Evolutionary conservation across 768 basidiomycete species (phyloP), one percentile per base, ranked within the genome.

Genomic region (Tylopilus felleus): DNA sequence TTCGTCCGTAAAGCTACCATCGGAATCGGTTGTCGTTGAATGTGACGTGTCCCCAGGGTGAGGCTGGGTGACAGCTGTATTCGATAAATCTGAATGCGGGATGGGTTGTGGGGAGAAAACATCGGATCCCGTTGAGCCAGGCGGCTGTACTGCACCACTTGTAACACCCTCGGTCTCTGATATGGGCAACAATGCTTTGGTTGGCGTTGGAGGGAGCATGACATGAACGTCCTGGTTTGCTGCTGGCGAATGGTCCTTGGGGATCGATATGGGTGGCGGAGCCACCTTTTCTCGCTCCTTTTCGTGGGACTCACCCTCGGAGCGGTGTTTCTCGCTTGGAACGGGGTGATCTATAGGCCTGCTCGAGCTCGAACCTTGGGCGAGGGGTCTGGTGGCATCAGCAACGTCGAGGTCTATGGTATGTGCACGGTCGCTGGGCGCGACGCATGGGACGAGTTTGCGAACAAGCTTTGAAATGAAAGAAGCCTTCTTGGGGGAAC

Each of bases 91-190:
- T 17, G 64, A 55, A 33, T 63, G 64, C 5, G 64, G 56, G 40
- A 51, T 50, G 27, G 63, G 58, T 40, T 70, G 58, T 31, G 69
- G 61, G 41, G 68, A 66, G 53, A 70, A 62, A 39, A 68, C 61
- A 46, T 71, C 69, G 2, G 67, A 57, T 40, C 81, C 88, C 45
- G 81, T 88, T 23, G 92, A 90, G 29, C 93, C 93, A 14, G 95
- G 93, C 3, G 93, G 81, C 64, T 94, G 90, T 22, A 96, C 94
- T 41, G 91, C 90, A 29, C 92, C 88, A n/a, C 91, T 93, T 10
- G 89, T 90, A 59, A 97, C 76, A 14, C 90, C 93, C 56, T 86
- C 92, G 8, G 93, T 92, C 72, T 94, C 93, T 9, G 84, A 81
- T 23, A 77, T 74, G 8, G 90, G 82, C 6, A 81, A 61, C 56